Evolutionary conservation across 768 basidiomycete genomes (phyloP).

Genomic region (Calocera viscosa): DNA sequence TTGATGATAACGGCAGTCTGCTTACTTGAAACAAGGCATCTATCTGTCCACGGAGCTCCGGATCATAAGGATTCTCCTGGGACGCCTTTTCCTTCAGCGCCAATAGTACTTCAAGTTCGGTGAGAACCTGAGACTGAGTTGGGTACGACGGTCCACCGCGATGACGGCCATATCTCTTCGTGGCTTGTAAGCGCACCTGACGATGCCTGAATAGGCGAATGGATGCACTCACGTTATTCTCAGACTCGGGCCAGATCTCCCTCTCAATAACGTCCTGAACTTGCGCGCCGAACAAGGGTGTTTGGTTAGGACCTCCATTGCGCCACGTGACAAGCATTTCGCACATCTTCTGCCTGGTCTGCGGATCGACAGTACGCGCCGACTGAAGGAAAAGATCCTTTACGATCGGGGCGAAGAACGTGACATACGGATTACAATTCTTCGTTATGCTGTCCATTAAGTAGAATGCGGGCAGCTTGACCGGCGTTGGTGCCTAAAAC

Average conservation of each 20-base stretch:
- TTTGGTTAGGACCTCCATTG: constrained; percentile 63
- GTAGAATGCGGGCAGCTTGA: constrained; percentile 90
- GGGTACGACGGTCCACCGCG: constrained; percentile 23
- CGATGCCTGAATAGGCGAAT: constrained; percentile 21
- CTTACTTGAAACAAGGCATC: constrained; percentile 69
- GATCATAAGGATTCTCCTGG: constrained; percentile 63
- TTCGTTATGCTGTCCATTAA: constrained; percentile 94
- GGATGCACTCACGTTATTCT: constrained; percentile 16
- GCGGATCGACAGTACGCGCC: constrained; percentile 73
- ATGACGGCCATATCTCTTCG: not conserved
- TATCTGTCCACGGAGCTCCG: constrained; percentile 54
- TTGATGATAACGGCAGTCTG: not conserved
- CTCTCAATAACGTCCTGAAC: constrained; percentile 76
- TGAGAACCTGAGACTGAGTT: constrained; percentile 65
- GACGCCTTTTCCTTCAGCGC: constrained; percentile 65
- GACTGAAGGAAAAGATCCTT: constrained; percentile 76
- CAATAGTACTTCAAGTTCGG: constrained; percentile 70
- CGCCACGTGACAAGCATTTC: constrained; percentile 97
- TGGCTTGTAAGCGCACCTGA: not conserved
- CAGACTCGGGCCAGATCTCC: constrained; percentile 52
- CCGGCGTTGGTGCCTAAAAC: constrained; percentile 68
- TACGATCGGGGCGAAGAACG: constrained; percentile 69
- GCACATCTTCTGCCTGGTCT: constrained; percentile 87
- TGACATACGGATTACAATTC: constrained; percentile 88
- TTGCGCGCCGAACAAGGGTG: constrained; percentile 71